Percentiles rank a stretch among this genome's conserved stretches.
Conservation (phyloP, 768 basidiomycete species). For the Saitozyma sp. region DNA sequence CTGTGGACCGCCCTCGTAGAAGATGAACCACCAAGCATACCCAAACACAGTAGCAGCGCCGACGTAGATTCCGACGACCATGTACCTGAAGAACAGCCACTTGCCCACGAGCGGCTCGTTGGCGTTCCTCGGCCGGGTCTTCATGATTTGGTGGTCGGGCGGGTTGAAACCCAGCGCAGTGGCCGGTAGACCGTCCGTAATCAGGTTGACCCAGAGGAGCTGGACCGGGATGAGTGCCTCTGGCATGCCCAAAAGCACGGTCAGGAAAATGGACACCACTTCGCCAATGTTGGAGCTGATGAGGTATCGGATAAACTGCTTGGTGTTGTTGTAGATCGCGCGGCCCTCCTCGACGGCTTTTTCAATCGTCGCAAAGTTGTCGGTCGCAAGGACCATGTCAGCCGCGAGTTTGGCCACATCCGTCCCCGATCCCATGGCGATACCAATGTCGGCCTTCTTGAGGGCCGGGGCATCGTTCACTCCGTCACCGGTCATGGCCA, state of each 20-base stretch:
- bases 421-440: conserved; percentile 98
- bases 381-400: conserved; percentile 78
- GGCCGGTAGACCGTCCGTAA: conserved; percentile 90
- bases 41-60: conserved; percentile 93
- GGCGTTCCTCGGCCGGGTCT: conserved; percentile 83
- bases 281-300: conserved; percentile 97
- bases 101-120: conserved; percentile 85
- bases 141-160: conserved; percentile 91
- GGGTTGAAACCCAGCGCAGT: conserved; percentile 98
- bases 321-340: conserved; percentile 98
- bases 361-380: conserved; percentile 97
- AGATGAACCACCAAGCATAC: conserved; percentile 99
- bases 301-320: conserved; percentile 98
- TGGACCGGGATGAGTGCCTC: conserved; percentile 97
- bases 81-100: conserved; percentile 95
- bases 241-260: conserved; percentile 97
- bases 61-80: conserved; percentile 90
- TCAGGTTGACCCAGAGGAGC: conserved; percentile 96
- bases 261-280: conserved; percentile 91
- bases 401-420: conserved; percentile 97
- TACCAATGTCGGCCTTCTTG: conserved; percentile 95
- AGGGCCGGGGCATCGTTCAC: conserved; percentile 97
- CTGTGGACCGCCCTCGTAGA: conserved; percentile 84
- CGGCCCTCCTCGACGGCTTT: conserved; percentile 95
- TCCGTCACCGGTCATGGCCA: conserved; percentile 93